Evolutionary conservation across 1,284 basidiomycete genomes (phyloP).

Genomic region (Phellinidium pouzarii): DNA sequence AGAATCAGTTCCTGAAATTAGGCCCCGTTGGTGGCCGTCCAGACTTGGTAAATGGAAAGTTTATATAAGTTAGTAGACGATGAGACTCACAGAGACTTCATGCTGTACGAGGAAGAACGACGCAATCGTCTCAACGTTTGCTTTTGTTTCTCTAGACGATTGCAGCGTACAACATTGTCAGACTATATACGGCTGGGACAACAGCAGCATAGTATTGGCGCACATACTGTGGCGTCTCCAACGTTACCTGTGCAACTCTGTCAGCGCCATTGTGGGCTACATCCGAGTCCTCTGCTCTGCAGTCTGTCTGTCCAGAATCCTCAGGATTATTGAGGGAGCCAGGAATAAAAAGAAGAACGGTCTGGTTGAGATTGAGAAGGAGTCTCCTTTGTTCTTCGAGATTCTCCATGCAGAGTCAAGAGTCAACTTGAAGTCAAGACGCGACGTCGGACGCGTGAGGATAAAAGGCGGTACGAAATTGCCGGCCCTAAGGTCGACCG

Average conservation of each 20-base stretch:
- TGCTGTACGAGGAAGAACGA: constrained; percentile 15
- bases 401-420: too few relatives aligned
- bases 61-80: not conserved
- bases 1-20: constrained; percentile 10
- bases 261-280: not conserved
- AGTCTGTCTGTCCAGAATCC: too few relatives aligned
- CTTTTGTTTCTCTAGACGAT: not conserved
- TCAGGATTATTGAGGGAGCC: too few relatives aligned
- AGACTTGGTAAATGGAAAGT: too few relatives aligned
- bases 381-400: too few relatives aligned
- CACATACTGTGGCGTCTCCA: too few relatives aligned
- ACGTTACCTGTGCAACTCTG: constrained; percentile 11
- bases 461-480: too few relatives aligned
- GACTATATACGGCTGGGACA: not conserved
- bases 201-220: too few relatives aligned
- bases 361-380: constrained; percentile 4
- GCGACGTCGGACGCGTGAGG: too few relatives aligned
- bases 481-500: too few relatives aligned
- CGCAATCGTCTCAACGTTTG: constrained; percentile 7
- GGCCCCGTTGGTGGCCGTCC: not conserved
- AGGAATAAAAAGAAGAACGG: constrained; percentile 4
- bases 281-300: not conserved
- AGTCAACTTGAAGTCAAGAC: too few relatives aligned
- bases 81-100: constrained; percentile 12
- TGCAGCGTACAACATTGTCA: not conserved